A percentile compares a stretch with the other conserved stretches of the same genome.
Conservation (phyloP, 768 basidiomycete species). For the Neoboletus magnificus region DNA sequence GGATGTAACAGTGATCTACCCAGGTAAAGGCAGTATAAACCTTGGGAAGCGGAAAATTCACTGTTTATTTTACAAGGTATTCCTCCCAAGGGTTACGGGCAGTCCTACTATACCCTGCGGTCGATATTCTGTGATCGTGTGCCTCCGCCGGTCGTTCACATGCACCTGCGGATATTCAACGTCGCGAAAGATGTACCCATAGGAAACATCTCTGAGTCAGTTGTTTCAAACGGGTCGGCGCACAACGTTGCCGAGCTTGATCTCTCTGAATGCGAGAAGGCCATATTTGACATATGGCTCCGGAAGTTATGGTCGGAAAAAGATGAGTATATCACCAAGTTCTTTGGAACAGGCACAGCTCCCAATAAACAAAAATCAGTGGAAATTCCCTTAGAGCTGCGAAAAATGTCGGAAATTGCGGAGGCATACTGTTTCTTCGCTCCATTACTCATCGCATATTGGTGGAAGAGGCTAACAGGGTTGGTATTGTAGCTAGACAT, state of each 20-base stretch:
- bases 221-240: slow-evolving; percentile 27
- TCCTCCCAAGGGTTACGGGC: slow-evolving; percentile 77
- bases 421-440: slow-evolving; percentile 71
- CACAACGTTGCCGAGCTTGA: slow-evolving; percentile 42
- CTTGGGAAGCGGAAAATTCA: not conserved
- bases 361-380: slow-evolving; percentile 31
- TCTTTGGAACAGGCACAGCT: slow-evolving; percentile 52
- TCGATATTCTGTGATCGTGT: slow-evolving; percentile 82
- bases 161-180: slow-evolving; percentile 81
- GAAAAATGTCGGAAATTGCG: slow-evolving; percentile 50
- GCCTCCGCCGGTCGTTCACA: slow-evolving; percentile 80
- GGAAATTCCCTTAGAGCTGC: slow-evolving; percentile 60
- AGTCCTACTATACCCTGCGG: slow-evolving; percentile 84
- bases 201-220: slow-evolving; percentile 48
- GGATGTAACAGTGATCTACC: slow-evolving; percentile 92
- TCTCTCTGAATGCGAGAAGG: slow-evolving; percentile 56
- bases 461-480: slow-evolving; percentile 41
- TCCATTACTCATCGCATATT: slow-evolving; percentile 50
- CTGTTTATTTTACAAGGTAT: slow-evolving; percentile 47
- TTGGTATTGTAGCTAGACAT: slow-evolving; percentile 17
- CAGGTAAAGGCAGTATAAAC: slow-evolving; percentile 46
- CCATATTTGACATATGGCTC: slow-evolving; percentile 80
- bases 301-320: slow-evolving; percentile 80
- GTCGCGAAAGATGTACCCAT: slow-evolving; percentile 67
- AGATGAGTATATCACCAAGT: slow-evolving; percentile 71